Evolutionary conservation across 2,329 filamentous ascomycete species (phyloP).

Genomic region (Camillea tinctor): DNA sequence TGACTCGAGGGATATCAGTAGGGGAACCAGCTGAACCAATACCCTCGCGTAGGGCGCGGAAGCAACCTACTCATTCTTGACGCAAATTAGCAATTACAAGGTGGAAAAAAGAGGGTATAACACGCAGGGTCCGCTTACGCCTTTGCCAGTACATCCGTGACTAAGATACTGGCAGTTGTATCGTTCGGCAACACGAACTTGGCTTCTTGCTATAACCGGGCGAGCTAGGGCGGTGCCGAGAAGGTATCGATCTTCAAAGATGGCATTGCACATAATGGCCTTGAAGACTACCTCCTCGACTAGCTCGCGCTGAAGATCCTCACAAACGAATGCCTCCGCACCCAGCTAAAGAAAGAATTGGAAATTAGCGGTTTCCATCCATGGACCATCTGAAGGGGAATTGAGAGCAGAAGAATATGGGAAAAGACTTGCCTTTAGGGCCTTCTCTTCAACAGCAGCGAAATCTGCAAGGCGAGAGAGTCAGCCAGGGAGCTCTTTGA

Average conservation of each 20-base stretch:
- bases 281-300: slow-evolving; percentile 5
- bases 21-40: no score
- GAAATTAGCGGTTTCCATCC: no score
- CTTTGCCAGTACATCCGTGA: slow-evolving; percentile 22
- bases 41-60: no score
- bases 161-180: slow-evolving; percentile 40
- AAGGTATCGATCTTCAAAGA: slow-evolving; percentile 56
- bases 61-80: slow-evolving; percentile 33
- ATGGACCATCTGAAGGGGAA: no score
- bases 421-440: no score
- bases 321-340: slow-evolving; percentile 4
- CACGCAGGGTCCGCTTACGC: slow-evolving; percentile 14
- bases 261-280: slow-evolving; percentile 46
- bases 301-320: slow-evolving; percentile 3
- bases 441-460: slow-evolving; percentile 6
- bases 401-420: no score
- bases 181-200: slow-evolving; percentile 35
- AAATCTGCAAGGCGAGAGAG: no score
- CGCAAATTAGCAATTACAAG: slow-evolving; percentile 10
- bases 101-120: background rate
- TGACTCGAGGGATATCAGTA: slow-evolving; percentile 32
- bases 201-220: slow-evolving; percentile 59
- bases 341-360: no score
- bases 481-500: no score
- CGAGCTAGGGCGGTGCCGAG: slow-evolving; percentile 62